Evolutionary conservation across 768 basidiomycete species (phyloP).

Genomic region (Termitomyces sp.): DNA sequence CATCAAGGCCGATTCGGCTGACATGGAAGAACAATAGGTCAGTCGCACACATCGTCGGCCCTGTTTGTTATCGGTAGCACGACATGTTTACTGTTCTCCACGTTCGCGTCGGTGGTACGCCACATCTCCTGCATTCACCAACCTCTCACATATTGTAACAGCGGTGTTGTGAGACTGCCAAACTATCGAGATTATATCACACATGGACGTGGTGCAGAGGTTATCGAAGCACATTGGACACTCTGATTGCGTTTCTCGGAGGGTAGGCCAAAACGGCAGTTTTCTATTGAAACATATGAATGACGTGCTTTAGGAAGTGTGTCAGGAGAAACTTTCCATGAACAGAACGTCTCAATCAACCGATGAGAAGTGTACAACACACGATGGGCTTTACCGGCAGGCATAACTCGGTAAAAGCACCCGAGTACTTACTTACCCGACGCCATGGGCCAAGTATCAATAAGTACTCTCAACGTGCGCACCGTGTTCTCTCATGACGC

Average conservation of each 20-base stretch:
- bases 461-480: background rate
- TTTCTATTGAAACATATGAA: background rate
- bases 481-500: background rate
- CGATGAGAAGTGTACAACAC: background rate
- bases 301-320: background rate
- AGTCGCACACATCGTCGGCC: background rate
- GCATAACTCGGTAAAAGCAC: background rate
- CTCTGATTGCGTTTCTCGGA: background rate
- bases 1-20: background rate
- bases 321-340: background rate
- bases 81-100: background rate
- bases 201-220: background rate
- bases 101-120: constrained; percentile 3
- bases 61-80: background rate
- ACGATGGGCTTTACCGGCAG: background rate
- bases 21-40: background rate
- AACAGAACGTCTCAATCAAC: background rate
- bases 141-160: background rate
- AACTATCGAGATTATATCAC: background rate
- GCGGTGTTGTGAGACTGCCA: background rate
- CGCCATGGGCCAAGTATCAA: background rate
- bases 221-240: background rate
- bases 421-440: background rate
- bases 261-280: background rate
- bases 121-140: constrained; percentile 1